A percentile compares a stretch with the other conserved stretches of the same genome.
phyloP scores from a whole-genome alignment of 2,329 filamentous ascomycete species.

The Botrytis fabae region DNA sequence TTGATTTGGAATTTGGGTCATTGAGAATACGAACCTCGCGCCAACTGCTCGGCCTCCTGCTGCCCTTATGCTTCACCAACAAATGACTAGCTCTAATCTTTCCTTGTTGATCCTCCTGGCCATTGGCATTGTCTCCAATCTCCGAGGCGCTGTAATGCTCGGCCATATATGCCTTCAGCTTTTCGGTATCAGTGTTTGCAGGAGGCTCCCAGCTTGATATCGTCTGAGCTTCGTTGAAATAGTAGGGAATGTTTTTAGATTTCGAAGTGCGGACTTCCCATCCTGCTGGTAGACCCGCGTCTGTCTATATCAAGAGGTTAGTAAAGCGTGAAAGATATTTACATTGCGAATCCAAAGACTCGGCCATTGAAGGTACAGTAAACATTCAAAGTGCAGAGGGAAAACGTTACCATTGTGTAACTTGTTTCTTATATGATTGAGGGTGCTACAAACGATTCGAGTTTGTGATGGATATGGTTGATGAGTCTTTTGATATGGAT shows the following conservation, averaged over 20 bases:
- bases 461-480: neutral
- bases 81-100: slow-evolving; percentile 94
- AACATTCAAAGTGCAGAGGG: neutral
- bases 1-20: neutral
- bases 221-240: slow-evolving; percentile 87
- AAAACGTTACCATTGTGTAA: slow-evolving; percentile 21
- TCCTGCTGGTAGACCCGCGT: slow-evolving; percentile 77
- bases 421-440: neutral
- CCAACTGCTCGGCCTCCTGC: slow-evolving; percentile 90
- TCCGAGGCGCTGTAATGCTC: slow-evolving; percentile 70
- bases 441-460: neutral
- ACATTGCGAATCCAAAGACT: neutral
- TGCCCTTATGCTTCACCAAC: slow-evolving; percentile 89
- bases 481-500: neutral
- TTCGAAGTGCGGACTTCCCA: slow-evolving; percentile 99
- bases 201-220: slow-evolving; percentile 96
- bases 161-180: slow-evolving; percentile 93
- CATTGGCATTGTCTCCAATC: slow-evolving; percentile 42
- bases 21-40: slow-evolving; percentile 57
- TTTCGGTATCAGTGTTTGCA: slow-evolving; percentile 81
- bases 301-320: slow-evolving; percentile 49
- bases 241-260: slow-evolving; percentile 98
- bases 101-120: slow-evolving; percentile 54
- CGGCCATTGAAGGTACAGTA: neutral
- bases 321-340: slow-evolving; percentile 2